Base-by-base conservation (phyloP, 2,329 filamentous ascomycete species). In the Claviceps sp. region DNA sequence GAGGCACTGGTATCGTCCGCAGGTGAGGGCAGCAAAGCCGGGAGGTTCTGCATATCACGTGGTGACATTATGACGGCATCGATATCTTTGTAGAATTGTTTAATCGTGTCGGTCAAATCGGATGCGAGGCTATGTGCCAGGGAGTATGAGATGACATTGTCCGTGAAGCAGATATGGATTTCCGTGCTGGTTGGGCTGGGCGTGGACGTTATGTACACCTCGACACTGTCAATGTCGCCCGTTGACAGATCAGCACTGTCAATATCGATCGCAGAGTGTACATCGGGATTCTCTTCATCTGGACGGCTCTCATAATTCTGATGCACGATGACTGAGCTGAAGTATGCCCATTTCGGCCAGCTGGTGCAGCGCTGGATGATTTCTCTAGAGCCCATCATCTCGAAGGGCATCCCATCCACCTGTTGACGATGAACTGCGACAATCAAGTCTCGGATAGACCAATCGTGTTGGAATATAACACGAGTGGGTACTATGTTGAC, bases 121-220 rank as follows among this genome's bases (percentile, higher is more conserved):
- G 43, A 47, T 14, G 50, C 37, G 22, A 51, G 44, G 22, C 26
- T 16, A 16, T 41, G 24, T 13, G 44, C 50, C 22, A 51, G n/a
- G 5, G 22, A 5, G 13, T 22, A 7, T 1, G 50, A 14, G 24
- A 51, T 42, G 44, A 51, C 37, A 37, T 51, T 51, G 37, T 51
- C 44, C 37, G 50, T 43, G 43, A 51, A 51, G 18, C 16, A 18
- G 20, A 51, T 16, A 1, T 51, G 43, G n/a, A 51, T 47, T 7
- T 47, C 37, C 2, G 37, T 47, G 37, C 50, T 30, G 43, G 16
- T 37, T 13, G 43, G n/a, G 24, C 44, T 37, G 18, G 50, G 50
- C n/a, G 50, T 51, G 3, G 50, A 51, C 2, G 50, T 51, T 5
- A 51, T 47, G 44, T 47, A 51, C 4, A 51, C 50, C 37, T 51